A percentile compares a stretch with the other conserved stretches of the same genome.
phyloP scores from a whole-genome alignment of 768 basidiomycete genomes.

The Mycena belliarum region DNA sequence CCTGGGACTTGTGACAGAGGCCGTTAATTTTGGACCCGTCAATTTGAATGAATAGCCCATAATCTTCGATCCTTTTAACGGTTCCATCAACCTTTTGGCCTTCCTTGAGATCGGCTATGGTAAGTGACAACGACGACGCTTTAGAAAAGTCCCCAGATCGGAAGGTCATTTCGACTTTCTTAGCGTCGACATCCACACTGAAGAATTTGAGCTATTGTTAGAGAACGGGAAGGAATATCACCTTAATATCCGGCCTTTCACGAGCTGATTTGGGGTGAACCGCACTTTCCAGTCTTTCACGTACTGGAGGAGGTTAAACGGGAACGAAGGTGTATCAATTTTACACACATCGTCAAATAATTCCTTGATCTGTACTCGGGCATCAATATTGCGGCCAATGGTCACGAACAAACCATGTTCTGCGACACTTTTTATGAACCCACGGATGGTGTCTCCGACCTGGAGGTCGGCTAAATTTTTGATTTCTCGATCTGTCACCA shows the following conservation, averaged over 20 bases:
- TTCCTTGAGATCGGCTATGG: slow-evolving; percentile 60
- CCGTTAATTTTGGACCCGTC: slow-evolving; percentile 84
- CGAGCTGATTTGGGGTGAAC: slow-evolving; percentile 79
- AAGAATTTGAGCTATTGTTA: background rate
- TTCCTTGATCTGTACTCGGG: slow-evolving; percentile 90
- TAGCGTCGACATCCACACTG: slow-evolving; percentile 70
- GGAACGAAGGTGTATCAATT: slow-evolving; percentile 29
- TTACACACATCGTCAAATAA: slow-evolving; percentile 77
- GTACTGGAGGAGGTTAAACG: slow-evolving; percentile 52
- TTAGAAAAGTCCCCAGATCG: slow-evolving; percentile 61
- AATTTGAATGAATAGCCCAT: slow-evolving; percentile 91
- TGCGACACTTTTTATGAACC: slow-evolving; percentile 85
- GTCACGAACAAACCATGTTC: slow-evolving; percentile 90
- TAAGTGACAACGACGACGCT: slow-evolving; percentile 37
- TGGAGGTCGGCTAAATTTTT: slow-evolving; percentile 59
- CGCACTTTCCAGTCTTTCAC: slow-evolving; percentile 93
- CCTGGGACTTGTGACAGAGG: slow-evolving; percentile 94
- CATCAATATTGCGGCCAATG: slow-evolving; percentile 81
- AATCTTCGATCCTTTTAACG: slow-evolving; percentile 82
- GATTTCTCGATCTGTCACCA: slow-evolving; percentile 71
- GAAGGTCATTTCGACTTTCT: slow-evolving; percentile 91
- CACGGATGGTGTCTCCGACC: slow-evolving; percentile 75
- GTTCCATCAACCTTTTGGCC: slow-evolving; percentile 59
- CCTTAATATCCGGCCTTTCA: slow-evolving; percentile 84
- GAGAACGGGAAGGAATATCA: slow-evolving; percentile 26